phyloP scores from a whole-genome alignment of 2,329 filamentous ascomycete species.

The Plenodomus lindquistii region DNA sequence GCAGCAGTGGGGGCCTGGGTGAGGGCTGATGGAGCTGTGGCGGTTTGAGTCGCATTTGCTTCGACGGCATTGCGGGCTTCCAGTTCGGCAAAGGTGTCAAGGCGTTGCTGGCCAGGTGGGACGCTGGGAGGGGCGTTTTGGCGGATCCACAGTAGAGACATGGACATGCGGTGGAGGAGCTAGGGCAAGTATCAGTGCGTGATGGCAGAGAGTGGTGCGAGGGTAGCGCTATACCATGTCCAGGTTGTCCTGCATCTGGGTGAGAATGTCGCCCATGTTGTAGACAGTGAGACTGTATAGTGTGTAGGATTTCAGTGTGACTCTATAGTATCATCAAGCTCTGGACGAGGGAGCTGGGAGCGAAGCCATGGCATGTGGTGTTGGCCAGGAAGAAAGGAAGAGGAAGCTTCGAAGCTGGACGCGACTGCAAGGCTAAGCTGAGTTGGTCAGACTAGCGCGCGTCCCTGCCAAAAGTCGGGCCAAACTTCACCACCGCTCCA shows the following conservation, averaged over 20 bases:
- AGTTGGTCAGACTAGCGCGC: conserved; percentile 25
- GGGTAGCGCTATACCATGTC: conserved; percentile 65
- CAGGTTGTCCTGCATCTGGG: conserved; percentile 82
- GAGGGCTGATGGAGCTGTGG: conserved; percentile 14
- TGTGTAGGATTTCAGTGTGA: background rate
- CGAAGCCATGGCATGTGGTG: conserved; percentile 1
- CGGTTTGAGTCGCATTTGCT: conserved; percentile 14
- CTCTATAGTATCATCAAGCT: background rate
- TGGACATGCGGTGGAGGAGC: conserved; percentile 55
- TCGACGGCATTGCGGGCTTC: conserved; percentile 29
- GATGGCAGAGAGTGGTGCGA: background rate
- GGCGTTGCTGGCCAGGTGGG: conserved; percentile 49
- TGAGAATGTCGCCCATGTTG: conserved; percentile 73
- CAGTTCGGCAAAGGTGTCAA: conserved; percentile 37
- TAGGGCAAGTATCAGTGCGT: conserved; percentile 18
- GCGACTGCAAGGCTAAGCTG: conserved; percentile 4
- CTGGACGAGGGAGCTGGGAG: too few species aligned
- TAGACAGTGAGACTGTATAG: conserved; percentile 1
- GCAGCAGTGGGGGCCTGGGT: conserved; percentile 13
- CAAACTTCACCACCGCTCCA: conserved; percentile 8
- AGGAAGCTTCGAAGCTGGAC: too few species aligned
- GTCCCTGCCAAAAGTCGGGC: conserved; percentile 22
- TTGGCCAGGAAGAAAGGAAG: background rate
- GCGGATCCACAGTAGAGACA: conserved; percentile 50
- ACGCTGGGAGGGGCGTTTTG: conserved; percentile 47